Conservation (phyloP, 148 eudicot species). For the Arctostaphylos glauca region DNA sequence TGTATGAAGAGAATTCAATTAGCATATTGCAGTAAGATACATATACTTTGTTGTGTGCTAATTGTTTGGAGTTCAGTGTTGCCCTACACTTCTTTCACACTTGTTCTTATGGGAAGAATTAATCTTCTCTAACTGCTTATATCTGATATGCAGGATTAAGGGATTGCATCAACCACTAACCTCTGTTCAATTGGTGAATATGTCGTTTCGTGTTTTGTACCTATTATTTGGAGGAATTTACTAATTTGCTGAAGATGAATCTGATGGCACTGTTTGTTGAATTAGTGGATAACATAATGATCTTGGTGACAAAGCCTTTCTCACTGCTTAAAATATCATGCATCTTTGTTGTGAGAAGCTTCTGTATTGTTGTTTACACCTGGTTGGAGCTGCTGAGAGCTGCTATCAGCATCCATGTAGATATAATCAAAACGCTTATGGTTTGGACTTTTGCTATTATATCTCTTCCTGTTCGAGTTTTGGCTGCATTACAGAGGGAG, state of each 20-base stretch:
- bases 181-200: conserved; percentile 5
- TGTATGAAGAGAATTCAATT: neutral
- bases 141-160: neutral
- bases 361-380: conserved; percentile 39
- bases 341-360: conserved; percentile 33
- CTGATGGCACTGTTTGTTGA: conserved; percentile 25
- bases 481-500: conserved; percentile 61
- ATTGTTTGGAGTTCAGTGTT: neutral
- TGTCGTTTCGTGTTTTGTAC: neutral
- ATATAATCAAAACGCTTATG: conserved; percentile 41
- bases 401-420: conserved; percentile 43
- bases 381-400: conserved; percentile 54
- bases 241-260: conserved; percentile 18
- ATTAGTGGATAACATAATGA: conserved; percentile 22
- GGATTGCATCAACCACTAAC: neutral
- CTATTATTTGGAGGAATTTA: neutral
- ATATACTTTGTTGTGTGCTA: neutral
- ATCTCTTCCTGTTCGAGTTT: conserved; percentile 59
- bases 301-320: conserved; percentile 35
- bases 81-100: neutral
- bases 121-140: neutral
- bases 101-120: neutral
- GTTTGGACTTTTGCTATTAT: conserved; percentile 35
- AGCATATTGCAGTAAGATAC: neutral
- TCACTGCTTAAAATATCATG: conserved; percentile 30